Percentiles rank a stretch among this genome's conserved stretches.
These are phyloP conservation scores for Eucalyptus rudis DNA, from an alignment of 345 rosid genomes.

Conservation along the genomic window DNA sequence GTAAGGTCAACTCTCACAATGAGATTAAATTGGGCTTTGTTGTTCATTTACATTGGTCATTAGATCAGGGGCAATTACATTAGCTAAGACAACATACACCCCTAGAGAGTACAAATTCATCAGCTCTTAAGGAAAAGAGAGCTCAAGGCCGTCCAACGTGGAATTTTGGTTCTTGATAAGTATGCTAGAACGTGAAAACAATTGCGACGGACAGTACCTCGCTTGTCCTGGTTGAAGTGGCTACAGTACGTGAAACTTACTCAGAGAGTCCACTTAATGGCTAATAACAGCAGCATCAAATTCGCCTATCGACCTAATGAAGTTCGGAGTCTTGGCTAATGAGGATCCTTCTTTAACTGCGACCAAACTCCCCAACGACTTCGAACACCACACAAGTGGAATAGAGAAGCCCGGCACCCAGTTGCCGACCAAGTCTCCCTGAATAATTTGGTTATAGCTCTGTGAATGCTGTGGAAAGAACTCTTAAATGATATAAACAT, in stretches of 20 bases:
- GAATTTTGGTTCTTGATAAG: background rate
- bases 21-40: background rate
- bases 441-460: background rate
- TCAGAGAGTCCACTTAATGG: background rate
- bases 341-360: background rate
- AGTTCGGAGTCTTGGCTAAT: background rate
- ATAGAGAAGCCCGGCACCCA: background rate
- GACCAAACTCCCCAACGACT: background rate
- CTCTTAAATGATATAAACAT: background rate
- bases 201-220: background rate
- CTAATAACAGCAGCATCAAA: background rate
- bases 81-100: background rate
- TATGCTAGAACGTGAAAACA: background rate
- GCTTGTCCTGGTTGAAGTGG: background rate
- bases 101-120: background rate
- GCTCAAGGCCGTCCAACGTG: background rate
- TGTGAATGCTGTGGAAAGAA: background rate
- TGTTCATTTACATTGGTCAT: background rate
- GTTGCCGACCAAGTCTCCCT: background rate
- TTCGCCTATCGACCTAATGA: background rate
- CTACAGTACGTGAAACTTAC: background rate
- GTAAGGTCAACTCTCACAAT: background rate
- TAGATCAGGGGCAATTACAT: background rate
- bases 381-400: background rate
- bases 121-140: background rate